Evolutionary conservation across 257 asterid species (phyloP).

Genomic region (Nicotiana sylvestris): DNA sequence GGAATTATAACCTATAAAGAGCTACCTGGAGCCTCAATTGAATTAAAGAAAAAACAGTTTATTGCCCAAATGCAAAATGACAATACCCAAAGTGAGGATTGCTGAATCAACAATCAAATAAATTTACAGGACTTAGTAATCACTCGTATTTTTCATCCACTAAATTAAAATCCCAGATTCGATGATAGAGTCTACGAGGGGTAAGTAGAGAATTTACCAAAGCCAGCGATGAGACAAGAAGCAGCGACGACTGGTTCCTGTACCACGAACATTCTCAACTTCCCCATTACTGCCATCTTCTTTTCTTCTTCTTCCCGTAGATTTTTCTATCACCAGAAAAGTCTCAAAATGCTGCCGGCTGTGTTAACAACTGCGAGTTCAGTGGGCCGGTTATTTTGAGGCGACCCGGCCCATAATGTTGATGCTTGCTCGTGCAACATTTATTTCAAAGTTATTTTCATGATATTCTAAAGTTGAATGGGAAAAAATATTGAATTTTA

Average conservation of each 20-base stretch:
- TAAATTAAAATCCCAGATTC: background rate
- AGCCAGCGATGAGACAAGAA: constrained; percentile 81
- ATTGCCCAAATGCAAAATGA: background rate
- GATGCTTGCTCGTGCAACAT: background rate
- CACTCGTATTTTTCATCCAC: background rate
- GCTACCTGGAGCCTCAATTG: background rate
- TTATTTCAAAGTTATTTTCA: too few species aligned
- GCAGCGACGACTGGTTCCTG: constrained; percentile 90
- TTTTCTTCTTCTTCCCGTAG: background rate
- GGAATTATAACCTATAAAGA: background rate
- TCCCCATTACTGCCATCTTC: constrained; percentile 73
- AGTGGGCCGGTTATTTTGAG: constrained; percentile 6
- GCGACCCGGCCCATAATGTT: background rate
- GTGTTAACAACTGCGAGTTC: background rate
- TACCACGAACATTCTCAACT: constrained; percentile 64
- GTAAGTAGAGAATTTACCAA: constrained; percentile 37
- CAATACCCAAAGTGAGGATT: background rate
- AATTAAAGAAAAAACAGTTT: background rate
- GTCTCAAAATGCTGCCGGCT: background rate
- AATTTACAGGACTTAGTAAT: background rate
- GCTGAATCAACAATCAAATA: background rate
- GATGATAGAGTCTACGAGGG: background rate
- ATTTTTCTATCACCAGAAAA: background rate
- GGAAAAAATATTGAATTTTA: too few species aligned
- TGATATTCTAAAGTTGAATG: too few species aligned